These are phyloP conservation scores for Rhodotorula sp. DNA, from an alignment of 1,284 basidiomycete species.

Conservation along the genomic window DNA sequence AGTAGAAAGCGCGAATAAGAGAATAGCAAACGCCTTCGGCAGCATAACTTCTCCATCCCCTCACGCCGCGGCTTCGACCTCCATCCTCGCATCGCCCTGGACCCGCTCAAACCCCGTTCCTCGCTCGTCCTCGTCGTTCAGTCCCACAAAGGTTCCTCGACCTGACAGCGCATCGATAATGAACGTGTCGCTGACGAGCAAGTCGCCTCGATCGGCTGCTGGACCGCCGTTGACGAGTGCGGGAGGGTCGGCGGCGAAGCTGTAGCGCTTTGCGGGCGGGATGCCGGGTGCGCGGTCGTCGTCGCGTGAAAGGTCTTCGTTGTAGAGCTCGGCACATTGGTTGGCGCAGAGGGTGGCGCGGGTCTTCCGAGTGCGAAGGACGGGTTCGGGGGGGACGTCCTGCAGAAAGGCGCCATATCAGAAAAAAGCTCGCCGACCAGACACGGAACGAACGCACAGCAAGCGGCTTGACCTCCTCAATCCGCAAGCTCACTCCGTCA, in stretches of 20 bases:
- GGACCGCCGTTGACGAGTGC: neutral
- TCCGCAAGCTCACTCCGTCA: conserved; percentile 56
- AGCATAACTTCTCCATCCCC: too few relatives aligned
- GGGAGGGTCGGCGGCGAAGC: neutral
- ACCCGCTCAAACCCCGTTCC: neutral
- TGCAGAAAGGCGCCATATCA: neutral
- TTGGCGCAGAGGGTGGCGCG: neutral
- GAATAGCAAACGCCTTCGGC: too few relatives aligned
- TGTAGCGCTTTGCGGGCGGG: conserved; percentile 6
- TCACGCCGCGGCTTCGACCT: neutral
- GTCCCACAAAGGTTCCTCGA: neutral
- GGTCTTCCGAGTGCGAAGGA: conserved; percentile 3
- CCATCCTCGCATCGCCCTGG: neutral
- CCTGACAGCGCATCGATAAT: neutral
- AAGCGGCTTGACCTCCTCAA: conserved; percentile 54
- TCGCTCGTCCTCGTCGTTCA: neutral
- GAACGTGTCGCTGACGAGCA: conserved; percentile 28
- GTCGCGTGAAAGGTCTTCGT: too few relatives aligned
- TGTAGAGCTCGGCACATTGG: neutral
- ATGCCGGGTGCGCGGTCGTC: neutral
- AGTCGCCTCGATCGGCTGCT: neutral
- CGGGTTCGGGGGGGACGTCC: neutral
- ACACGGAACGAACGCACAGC: conserved; percentile 45
- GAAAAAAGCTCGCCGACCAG: neutral
- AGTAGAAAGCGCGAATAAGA: too few relatives aligned